phyloP scores from a whole-genome alignment of 2,329 filamentous ascomycete genomes.

The Verticillium longisporum region DNA sequence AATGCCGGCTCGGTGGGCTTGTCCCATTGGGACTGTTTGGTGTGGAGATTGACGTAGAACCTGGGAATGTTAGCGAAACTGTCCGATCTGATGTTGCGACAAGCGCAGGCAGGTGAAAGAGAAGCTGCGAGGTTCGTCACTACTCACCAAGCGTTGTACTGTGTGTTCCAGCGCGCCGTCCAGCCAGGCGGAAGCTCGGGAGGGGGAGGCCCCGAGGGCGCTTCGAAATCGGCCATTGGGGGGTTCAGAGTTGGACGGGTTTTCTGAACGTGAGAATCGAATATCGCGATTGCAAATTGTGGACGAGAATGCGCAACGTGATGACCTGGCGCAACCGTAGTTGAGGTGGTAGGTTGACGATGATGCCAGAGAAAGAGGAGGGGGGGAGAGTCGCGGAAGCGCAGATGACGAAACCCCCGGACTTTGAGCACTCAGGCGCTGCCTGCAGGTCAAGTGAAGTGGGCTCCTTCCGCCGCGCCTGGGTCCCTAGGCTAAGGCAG shows the following conservation, averaged over 20 bases:
- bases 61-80: constrained; percentile 31
- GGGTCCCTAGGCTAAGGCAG: too few species aligned
- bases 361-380: neutral
- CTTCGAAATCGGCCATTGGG: constrained; percentile 46
- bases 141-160: constrained; percentile 76
- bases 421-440: neutral
- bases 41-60: constrained; percentile 88
- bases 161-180: constrained; percentile 77
- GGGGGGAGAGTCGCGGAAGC: neutral
- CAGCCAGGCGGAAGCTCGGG: constrained; percentile 61
- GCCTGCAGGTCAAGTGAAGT: neutral
- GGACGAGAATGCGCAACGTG: neutral
- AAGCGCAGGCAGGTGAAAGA: neutral
- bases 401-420: neutral
- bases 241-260: neutral
- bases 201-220: constrained; percentile 48
- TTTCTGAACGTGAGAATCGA: neutral
- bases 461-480: neutral
- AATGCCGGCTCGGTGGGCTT: constrained; percentile 65
- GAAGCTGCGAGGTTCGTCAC: constrained; percentile 1
- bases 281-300: neutral
- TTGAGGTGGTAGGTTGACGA: neutral
- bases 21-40: constrained; percentile 88
- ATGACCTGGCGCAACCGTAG: neutral
- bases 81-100: neutral